Evolutionary conservation across 371 early-diverging fungal species (phyloP).

Genomic region (Apophysomyces ossiformis): DNA sequence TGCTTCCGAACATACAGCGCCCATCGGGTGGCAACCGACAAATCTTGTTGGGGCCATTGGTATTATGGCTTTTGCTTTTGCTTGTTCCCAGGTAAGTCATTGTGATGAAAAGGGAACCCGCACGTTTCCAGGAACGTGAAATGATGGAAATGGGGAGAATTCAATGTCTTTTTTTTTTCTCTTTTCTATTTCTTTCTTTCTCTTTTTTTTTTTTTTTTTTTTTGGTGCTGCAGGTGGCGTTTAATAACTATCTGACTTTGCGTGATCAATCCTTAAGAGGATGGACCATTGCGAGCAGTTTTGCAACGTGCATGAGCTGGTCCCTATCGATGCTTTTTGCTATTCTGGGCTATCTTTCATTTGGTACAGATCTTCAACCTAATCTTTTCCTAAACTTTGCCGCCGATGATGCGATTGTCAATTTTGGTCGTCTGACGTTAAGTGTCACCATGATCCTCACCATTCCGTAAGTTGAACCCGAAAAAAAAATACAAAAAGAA

Average conservation of each 20-base stretch:
- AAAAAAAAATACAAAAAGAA: neutral
- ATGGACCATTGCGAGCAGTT: constrained; percentile 49
- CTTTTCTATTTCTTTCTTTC: neutral
- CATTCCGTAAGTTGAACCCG: constrained; percentile 43
- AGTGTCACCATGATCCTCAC: constrained; percentile 61
- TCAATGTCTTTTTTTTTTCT: too few relatives aligned
- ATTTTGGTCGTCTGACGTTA: constrained; percentile 54
- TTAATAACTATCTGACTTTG: constrained; percentile 56
- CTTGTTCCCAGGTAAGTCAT: constrained; percentile 39
- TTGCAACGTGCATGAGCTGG: constrained; percentile 56
- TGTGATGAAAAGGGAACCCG: neutral
- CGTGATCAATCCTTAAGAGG: constrained; percentile 40
- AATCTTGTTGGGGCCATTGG: constrained; percentile 50
- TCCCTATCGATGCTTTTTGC: constrained; percentile 60
- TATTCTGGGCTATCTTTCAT: constrained; percentile 57
- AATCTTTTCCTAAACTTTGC: constrained; percentile 64
- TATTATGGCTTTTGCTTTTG: constrained; percentile 52
- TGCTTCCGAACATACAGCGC: constrained; percentile 33
- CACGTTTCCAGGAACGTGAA: too few relatives aligned
- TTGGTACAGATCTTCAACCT: constrained; percentile 56
- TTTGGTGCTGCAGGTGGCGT: constrained; percentile 19
- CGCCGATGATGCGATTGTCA: constrained; percentile 51
- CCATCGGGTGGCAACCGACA: constrained; percentile 35
- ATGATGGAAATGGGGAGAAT: too few relatives aligned
- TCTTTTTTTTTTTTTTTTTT: neutral